Conservation (phyloP, 1,139 yeast species). For the Debaryomyces udenii region DNA sequence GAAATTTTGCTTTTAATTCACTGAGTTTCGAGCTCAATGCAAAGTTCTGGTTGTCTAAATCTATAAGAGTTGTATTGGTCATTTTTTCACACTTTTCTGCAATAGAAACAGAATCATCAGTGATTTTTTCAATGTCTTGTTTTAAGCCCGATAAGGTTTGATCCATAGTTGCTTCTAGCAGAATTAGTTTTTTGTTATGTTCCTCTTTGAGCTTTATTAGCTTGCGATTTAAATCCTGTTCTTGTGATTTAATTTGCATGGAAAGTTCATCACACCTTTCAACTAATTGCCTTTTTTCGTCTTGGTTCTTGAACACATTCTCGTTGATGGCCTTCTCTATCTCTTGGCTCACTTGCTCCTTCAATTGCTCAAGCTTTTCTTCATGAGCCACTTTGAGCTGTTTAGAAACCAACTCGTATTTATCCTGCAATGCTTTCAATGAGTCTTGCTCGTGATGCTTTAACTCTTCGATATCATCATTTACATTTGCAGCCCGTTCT, state of each 20-base stretch:
- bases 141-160: conserved; percentile 21
- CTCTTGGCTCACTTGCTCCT: conserved; percentile 35
- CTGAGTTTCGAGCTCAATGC: conserved; percentile 12
- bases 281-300: conserved; percentile 17
- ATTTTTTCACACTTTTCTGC: conserved; percentile 7
- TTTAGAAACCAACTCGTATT: conserved; percentile 36
- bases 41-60: conserved; percentile 11
- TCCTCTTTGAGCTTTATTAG: conserved; percentile 32
- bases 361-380: conserved; percentile 36
- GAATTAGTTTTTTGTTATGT: conserved; percentile 24
- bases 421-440: conserved; percentile 32
- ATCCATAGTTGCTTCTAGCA: conserved; percentile 25
- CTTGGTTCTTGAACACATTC: conserved; percentile 29
- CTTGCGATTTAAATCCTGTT: conserved; percentile 26
- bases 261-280: conserved; percentile 10
- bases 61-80: conserved; percentile 6
- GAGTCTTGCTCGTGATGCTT: conserved; percentile 30
- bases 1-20: conserved; percentile 16
- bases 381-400: conserved; percentile 39
- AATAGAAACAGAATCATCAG: conserved; percentile 12
- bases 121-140: conserved; percentile 18
- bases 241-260: conserved; percentile 20
- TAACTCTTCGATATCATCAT: conserved; percentile 35
- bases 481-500: conserved; percentile 21
- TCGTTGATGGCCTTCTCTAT: conserved; percentile 38